Percentiles rank a stretch among this genome's conserved stretches.
Evolutionary conservation across 2,329 filamentous ascomycete species (phyloP).

Genomic region (Claviceps sp.): DNA sequence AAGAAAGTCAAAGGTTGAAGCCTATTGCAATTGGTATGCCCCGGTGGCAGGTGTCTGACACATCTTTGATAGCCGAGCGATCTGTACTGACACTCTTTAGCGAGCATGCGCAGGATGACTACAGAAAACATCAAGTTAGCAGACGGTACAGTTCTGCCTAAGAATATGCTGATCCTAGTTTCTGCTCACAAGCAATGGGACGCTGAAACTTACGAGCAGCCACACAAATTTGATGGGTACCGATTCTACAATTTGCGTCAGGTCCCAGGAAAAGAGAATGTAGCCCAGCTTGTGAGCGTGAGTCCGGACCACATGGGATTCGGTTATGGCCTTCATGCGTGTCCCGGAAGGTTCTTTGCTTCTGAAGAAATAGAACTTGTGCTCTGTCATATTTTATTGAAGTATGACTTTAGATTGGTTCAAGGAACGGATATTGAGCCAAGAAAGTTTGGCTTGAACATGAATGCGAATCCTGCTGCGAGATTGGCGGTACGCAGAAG

Average conservation of each 20-base stretch:
- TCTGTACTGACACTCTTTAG: not conserved
- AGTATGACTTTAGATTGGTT: not conserved
- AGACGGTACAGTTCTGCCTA: conserved; percentile 5
- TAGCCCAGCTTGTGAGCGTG: conserved; percentile 18
- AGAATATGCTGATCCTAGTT: not conserved
- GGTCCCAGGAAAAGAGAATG: not conserved
- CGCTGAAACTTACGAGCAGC: not conserved
- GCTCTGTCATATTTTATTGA: not conserved
- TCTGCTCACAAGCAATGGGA: not conserved
- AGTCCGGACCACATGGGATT: conserved; percentile 17
- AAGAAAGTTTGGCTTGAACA: not conserved
- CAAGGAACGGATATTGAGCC: not conserved
- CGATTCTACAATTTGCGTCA: conserved; percentile 10
- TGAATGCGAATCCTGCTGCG: not conserved
- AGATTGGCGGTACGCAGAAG: not conserved
- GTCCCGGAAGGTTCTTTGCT: conserved; percentile 26
- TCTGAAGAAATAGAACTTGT: conserved; percentile 20
- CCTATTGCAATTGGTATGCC: conserved; percentile 10
- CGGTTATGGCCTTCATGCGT: conserved; percentile 25
- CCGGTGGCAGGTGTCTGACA: not conserved
- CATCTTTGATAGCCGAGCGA: not conserved
- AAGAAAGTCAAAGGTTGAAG: conserved; percentile 34
- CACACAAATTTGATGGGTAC: conserved; percentile 9
- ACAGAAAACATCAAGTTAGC: conserved; percentile 6
- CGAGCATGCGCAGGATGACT: conserved; percentile 3